Evolutionary conservation across 2,329 filamentous ascomycete genomes (phyloP).

Genomic region (Dactylella cylindrospora): DNA sequence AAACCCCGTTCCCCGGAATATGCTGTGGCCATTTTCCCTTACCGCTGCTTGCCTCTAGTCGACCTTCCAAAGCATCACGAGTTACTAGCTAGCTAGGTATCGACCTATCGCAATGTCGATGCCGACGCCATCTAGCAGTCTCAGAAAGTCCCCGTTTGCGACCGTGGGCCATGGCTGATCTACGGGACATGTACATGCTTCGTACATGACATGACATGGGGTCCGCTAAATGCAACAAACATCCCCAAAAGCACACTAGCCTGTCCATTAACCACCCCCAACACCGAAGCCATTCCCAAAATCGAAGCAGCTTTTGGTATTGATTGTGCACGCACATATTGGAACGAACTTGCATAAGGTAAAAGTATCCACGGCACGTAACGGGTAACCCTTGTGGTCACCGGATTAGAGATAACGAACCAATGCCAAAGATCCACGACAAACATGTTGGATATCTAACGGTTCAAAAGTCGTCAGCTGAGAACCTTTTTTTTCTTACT

Average conservation of each 20-base stretch:
- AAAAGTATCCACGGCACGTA: constrained; percentile 37
- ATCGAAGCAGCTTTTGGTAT: constrained; percentile 27
- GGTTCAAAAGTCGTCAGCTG: constrained; percentile 27
- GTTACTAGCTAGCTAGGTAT: no score
- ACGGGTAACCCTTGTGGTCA: constrained; percentile 32
- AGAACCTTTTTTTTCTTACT: constrained; percentile 8
- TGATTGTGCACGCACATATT: constrained; percentile 19
- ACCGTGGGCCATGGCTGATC: constrained; percentile 28
- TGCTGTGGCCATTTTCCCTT: no score
- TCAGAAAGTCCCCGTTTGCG: constrained; percentile 34
- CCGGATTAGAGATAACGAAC: constrained; percentile 32
- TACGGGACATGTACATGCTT: constrained; percentile 6
- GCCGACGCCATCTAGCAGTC: constrained; percentile 8
- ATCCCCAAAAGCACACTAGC: constrained; percentile 21
- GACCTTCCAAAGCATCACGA: no score
- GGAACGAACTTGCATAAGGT: constrained; percentile 34
- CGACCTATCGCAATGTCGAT: no score
- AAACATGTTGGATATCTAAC: no score
- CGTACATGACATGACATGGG: constrained; percentile 10
- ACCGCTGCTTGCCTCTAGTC: no score
- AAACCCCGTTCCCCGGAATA: no score
- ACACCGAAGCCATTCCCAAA: no score
- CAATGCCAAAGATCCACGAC: constrained; percentile 44
- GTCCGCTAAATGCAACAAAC: no score
- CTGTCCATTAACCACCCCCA: no score